Conservation (phyloP, 495 filamentous ascomycete genomes). For the Penicillium odoratum region DNA sequence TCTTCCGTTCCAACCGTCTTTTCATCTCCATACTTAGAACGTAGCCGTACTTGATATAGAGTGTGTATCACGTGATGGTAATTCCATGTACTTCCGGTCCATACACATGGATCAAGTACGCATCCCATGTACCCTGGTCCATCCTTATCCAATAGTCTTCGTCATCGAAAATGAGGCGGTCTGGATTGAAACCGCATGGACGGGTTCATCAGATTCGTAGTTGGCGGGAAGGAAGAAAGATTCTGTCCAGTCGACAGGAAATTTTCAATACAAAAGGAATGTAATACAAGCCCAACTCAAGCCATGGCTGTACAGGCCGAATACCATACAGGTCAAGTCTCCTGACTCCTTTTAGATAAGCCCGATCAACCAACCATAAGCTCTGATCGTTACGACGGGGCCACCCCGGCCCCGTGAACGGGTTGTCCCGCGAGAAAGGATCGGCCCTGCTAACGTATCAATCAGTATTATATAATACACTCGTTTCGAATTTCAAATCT, state of each 20-base stretch:
- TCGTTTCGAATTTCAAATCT: background rate
- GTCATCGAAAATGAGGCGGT: background rate
- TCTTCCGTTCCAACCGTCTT: background rate
- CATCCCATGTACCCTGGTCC: background rate
- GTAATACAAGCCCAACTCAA: background rate
- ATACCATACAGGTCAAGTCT: background rate
- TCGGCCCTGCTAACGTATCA: slow-evolving; percentile 11
- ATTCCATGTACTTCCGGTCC: background rate
- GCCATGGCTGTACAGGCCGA: background rate
- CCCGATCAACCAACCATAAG: slow-evolving; percentile 19
- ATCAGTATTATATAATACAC: background rate
- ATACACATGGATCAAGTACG: background rate
- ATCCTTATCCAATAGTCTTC: background rate
- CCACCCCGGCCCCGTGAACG: slow-evolving; percentile 16
- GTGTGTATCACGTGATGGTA: background rate
- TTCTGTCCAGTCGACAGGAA: background rate
- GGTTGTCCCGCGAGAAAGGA: slow-evolving; percentile 18
- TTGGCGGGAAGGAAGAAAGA: background rate
- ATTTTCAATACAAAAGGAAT: background rate
- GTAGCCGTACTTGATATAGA: background rate
- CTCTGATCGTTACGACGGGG: slow-evolving; percentile 16
- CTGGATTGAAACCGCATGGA: background rate
- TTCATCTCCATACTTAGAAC: background rate
- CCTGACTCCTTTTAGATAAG: background rate
- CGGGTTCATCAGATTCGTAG: background rate